Conservation (phyloP, 768 basidiomycete genomes). For the Tulasnella sp. region DNA sequence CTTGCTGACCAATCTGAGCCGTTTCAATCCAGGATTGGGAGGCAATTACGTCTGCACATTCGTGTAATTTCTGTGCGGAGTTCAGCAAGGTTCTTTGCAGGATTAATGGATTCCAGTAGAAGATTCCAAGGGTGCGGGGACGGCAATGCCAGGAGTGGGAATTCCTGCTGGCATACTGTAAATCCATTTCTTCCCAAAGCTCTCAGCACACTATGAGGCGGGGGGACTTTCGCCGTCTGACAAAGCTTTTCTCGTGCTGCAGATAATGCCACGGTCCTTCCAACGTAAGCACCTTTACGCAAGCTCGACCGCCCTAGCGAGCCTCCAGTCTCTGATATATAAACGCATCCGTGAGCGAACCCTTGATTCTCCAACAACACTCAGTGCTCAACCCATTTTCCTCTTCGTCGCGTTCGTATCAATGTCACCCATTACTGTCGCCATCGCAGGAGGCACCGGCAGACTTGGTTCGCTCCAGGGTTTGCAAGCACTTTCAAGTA, state of each 20-base stretch:
- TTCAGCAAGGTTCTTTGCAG: no score
- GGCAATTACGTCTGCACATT: no score
- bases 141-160: neutral
- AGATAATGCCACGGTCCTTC: neutral
- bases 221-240: neutral
- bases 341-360: neutral
- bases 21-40: no score
- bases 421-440: neutral
- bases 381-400: neutral
- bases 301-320: neutral
- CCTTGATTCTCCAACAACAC: neutral
- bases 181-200: neutral
- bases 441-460: conserved; percentile 13
- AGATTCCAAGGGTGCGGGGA: no score
- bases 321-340: neutral
- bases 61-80: no score
- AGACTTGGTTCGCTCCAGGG: neutral
- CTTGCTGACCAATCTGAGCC: no score
- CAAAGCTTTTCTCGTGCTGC: neutral
- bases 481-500: neutral
- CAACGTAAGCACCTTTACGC: neutral
- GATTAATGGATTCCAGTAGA: no score
- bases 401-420: neutral
- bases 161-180: neutral
- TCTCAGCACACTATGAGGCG: neutral